phyloP scores from a whole-genome alignment of 352 stramenopile genomes.

The Plasmopara halstedii region DNA sequence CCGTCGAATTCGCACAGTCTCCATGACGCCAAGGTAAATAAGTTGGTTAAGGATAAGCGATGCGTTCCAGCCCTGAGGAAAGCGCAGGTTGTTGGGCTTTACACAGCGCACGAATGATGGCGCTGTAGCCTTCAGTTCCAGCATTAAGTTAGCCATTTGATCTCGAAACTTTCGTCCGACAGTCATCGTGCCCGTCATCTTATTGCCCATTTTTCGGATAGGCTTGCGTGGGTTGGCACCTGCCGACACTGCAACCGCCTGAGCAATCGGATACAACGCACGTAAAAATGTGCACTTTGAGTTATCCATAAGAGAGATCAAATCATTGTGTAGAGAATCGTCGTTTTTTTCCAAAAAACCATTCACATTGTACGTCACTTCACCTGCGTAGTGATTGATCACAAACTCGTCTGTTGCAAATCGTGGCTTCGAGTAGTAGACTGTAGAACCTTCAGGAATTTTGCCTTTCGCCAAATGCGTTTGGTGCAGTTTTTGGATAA shows the following conservation, averaged over 20 bases:
- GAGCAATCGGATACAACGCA: conserved; percentile 61
- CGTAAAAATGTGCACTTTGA: conserved; percentile 73
- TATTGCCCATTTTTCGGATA: conserved; percentile 70
- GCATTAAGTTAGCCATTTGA: conserved; percentile 84
- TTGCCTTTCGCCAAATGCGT: conserved; percentile 80
- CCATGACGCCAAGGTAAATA: conserved; percentile 87
- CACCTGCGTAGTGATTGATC: conserved; percentile 95
- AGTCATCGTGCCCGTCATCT: conserved; percentile 87
- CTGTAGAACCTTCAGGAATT: conserved; percentile 54
- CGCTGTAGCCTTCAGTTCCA: conserved; percentile 68
- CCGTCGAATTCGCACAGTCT: conserved; percentile 84
- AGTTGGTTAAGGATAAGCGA: conserved; percentile 84
- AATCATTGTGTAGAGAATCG: conserved; percentile 91
- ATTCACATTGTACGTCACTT: conserved; percentile 94
- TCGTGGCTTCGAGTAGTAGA: conserved; percentile 83
- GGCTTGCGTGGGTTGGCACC: conserved; percentile 52
- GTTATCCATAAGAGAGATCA: conserved; percentile 83
- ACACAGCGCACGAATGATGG: conserved; percentile 90
- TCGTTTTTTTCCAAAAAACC: conserved; percentile 98
- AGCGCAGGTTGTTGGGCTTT: conserved; percentile 89
- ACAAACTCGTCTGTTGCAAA: conserved; percentile 92
- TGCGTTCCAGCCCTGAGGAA: conserved; percentile 82
- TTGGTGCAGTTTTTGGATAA: conserved; percentile 89
- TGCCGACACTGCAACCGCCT: conserved; percentile 21
- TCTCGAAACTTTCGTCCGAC: conserved; percentile 87